Percentiles rank a stretch among this genome's conserved stretches.
phyloP scores from a whole-genome alignment of 1,139 yeast species.

The Sugiyamaella japonica region DNA sequence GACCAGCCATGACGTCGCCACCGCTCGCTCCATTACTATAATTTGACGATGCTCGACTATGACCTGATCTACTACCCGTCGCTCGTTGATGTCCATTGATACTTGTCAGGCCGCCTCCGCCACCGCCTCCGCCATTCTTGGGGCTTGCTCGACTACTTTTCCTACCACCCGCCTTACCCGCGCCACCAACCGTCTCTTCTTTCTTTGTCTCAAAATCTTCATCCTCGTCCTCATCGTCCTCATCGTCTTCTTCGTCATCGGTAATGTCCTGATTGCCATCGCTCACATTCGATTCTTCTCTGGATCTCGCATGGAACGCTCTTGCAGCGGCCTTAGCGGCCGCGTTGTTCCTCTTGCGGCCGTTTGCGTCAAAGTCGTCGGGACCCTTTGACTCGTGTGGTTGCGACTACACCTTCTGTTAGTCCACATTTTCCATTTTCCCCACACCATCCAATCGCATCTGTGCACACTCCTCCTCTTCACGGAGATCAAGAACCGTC shows the following conservation, averaged over 20 bases:
- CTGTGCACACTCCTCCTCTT: too few species aligned
- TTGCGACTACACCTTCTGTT: slow-evolving; percentile 26
- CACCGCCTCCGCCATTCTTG: background rate
- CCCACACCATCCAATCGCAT: too few species aligned
- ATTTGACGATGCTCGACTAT: slow-evolving; percentile 7
- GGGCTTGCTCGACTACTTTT: slow-evolving; percentile 9
- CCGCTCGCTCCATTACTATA: background rate
- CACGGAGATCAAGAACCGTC: too few species aligned
- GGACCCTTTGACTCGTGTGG: slow-evolving; percentile 39
- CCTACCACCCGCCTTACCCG: slow-evolving; percentile 4
- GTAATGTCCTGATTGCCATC: slow-evolving; percentile 25
- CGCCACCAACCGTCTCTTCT: slow-evolving; percentile 20
- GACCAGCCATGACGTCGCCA: background rate
- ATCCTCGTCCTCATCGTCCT: slow-evolving; percentile 27
- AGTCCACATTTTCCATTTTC: too few species aligned
- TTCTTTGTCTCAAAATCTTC: slow-evolving; percentile 30
- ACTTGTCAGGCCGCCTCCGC: slow-evolving; percentile 1
- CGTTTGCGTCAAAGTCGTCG: slow-evolving; percentile 30
- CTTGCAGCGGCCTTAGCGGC: slow-evolving; percentile 18
- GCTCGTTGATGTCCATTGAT: slow-evolving; percentile 6
- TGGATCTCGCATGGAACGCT: slow-evolving; percentile 11
- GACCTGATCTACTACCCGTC: background rate
- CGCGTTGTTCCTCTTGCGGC: slow-evolving; percentile 22
- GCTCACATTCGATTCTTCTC: slow-evolving; percentile 6
- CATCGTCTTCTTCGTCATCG: slow-evolving; percentile 27